Conservation (phyloP, 208 protist species). For the Crithidia bombi region DNA sequence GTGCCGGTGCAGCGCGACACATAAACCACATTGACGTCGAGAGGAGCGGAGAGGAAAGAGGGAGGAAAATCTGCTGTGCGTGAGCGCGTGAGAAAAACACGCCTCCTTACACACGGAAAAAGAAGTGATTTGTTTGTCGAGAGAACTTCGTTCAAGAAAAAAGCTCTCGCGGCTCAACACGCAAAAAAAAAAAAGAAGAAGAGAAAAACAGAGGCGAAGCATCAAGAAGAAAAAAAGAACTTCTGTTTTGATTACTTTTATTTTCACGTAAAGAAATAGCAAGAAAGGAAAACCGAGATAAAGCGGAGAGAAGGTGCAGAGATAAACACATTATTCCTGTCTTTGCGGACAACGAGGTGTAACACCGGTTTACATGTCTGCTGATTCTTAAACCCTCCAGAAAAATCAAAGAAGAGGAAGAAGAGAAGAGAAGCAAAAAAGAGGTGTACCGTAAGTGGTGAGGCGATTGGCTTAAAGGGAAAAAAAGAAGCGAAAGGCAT, state of each 20-base stretch:
- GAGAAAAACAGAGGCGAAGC: background rate
- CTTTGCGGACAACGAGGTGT: background rate
- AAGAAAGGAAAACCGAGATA: too few relatives aligned
- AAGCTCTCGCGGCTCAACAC: constrained; percentile 16
- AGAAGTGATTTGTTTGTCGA: background rate
- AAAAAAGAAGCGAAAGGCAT: too few relatives aligned
- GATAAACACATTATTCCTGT: constrained; percentile 5
- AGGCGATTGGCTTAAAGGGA: background rate
- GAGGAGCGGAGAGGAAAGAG: background rate
- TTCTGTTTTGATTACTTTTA: too few relatives aligned
- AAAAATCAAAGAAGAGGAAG: background rate
- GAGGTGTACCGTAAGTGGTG: background rate
- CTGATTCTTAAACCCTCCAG: constrained; percentile 7
- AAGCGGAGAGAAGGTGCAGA: background rate
- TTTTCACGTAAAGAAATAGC: too few relatives aligned
- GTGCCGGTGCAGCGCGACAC: too few relatives aligned
- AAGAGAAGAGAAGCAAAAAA: background rate
- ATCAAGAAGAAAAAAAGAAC: background rate
- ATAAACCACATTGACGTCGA: too few relatives aligned
- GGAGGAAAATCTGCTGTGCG: background rate
- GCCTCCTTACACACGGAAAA: too few relatives aligned
- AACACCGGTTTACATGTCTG: background rate
- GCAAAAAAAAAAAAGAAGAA: background rate
- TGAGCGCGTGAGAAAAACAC: background rate
- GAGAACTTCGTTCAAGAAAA: constrained; percentile 16